These are phyloP conservation scores for Xylaria cubensis DNA, from an alignment of 495 filamentous ascomycete species.

Conservation along the genomic window DNA sequence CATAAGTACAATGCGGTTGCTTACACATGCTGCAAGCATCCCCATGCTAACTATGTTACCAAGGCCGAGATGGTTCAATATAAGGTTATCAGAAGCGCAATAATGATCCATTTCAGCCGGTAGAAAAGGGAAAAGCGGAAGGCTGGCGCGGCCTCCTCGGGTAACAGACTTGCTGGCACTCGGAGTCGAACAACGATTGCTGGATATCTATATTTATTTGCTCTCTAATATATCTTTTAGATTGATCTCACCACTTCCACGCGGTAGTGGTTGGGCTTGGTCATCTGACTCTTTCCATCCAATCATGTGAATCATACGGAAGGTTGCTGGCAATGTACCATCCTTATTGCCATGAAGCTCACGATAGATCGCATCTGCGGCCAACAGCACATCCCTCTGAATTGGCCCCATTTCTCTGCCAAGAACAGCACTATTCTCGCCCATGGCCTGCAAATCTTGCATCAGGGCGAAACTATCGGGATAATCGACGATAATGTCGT, in stretches of 20 bases:
- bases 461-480: conserved; percentile 92
- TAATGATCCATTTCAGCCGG: background rate
- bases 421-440: conserved; percentile 85
- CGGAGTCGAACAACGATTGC: conserved; percentile 1
- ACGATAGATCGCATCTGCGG: conserved; percentile 87
- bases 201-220: conserved; percentile 33
- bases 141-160: background rate
- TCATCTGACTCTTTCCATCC: conserved; percentile 89
- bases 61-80: background rate
- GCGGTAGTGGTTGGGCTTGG: conserved; percentile 77
- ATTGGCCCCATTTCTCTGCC: conserved; percentile 79
- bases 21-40: background rate
- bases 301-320: conserved; percentile 94
- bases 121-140: background rate
- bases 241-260: conserved; percentile 83
- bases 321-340: conserved; percentile 84
- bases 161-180: background rate
- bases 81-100: background rate
- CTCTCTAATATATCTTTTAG: conserved; percentile 78
- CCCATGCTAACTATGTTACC: background rate
- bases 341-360: conserved; percentile 77
- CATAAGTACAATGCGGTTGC: background rate
- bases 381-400: conserved; percentile 81
- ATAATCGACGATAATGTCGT: conserved; percentile 95
- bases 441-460: conserved; percentile 93